These are phyloP conservation scores for Metschnikowia gelsemii DNA, from an alignment of 805 yeast species.

Conservation along the genomic window DNA sequence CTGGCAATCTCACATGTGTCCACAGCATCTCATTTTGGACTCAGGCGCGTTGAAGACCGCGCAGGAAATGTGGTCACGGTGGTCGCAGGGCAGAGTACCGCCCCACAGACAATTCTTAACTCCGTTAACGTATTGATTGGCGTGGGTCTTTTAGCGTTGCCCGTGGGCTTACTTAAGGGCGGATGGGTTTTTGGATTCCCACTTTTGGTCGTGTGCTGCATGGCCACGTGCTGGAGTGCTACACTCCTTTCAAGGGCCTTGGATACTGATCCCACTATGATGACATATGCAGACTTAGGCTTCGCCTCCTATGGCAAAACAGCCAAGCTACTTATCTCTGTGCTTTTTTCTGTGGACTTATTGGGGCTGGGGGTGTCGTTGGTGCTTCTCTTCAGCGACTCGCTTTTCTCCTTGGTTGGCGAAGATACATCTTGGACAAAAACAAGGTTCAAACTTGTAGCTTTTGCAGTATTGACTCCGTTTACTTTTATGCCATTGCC, in stretches of 20 bases:
- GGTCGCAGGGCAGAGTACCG: slow-evolving; percentile 77
- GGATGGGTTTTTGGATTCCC: slow-evolving; percentile 68
- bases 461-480: slow-evolving; percentile 73
- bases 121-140: slow-evolving; percentile 67
- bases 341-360: slow-evolving; percentile 73
- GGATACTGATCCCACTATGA: slow-evolving; percentile 30
- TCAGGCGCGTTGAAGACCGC: slow-evolving; percentile 64
- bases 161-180: slow-evolving; percentile 61
- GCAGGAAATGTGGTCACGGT: slow-evolving; percentile 72
- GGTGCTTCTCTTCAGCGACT: slow-evolving; percentile 81
- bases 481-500: slow-evolving; percentile 78
- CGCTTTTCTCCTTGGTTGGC: slow-evolving; percentile 46
- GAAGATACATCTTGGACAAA: slow-evolving; percentile 40
- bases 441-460: slow-evolving; percentile 59
- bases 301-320: slow-evolving; percentile 38
- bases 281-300: slow-evolving; percentile 34
- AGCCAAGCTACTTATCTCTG: slow-evolving; percentile 72
- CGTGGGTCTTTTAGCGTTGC: slow-evolving; percentile 64
- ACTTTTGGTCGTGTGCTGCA: slow-evolving; percentile 59
- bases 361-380: slow-evolving; percentile 80
- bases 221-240: slow-evolving; percentile 75
- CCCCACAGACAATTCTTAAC: slow-evolving; percentile 67
- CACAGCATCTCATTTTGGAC: slow-evolving; percentile 50
- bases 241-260: slow-evolving; percentile 44
- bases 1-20: slow-evolving; percentile 35